phyloP scores from a whole-genome alignment of 1,139 yeast species.

The Debaryomyces sp. region DNA sequence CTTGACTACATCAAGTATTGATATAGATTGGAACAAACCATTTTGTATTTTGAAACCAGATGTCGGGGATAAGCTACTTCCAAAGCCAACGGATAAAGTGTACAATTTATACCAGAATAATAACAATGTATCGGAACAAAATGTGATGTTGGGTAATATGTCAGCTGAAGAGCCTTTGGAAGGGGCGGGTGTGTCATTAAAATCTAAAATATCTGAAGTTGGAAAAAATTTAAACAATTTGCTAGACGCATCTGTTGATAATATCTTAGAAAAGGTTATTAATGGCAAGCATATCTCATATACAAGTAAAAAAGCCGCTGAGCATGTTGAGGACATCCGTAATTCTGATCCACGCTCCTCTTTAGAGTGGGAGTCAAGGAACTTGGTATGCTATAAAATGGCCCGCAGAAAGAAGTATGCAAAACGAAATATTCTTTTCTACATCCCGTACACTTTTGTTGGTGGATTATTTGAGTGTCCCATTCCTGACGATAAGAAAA shows the following conservation, averaged over 20 bases:
- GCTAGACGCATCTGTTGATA: slow-evolving; percentile 22
- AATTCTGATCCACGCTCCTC: slow-evolving; percentile 26
- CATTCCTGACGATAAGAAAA: slow-evolving; percentile 26
- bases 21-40: slow-evolving; percentile 56
- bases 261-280: slow-evolving; percentile 23
- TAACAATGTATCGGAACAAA: neutral
- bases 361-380: slow-evolving; percentile 32
- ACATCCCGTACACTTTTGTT: slow-evolving; percentile 60
- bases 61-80: slow-evolving; percentile 17
- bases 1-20: slow-evolving; percentile 37
- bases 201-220: slow-evolving; percentile 1
- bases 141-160: neutral
- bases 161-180: neutral
- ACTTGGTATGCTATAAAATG: slow-evolving; percentile 57
- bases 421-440: slow-evolving; percentile 48
- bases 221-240: slow-evolving; percentile 9
- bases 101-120: slow-evolving; percentile 11
- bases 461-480: slow-evolving; percentile 69
- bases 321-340: slow-evolving; percentile 24
- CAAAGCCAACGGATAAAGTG: slow-evolving; percentile 15
- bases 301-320: slow-evolving; percentile 24
- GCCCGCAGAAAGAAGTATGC: slow-evolving; percentile 68
- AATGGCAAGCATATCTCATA: slow-evolving; percentile 27
- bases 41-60: slow-evolving; percentile 48
- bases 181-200: neutral